Base-by-base conservation (phyloP, 768 basidiomycete genomes). In the Udeniomyces megalosporus region DNA sequence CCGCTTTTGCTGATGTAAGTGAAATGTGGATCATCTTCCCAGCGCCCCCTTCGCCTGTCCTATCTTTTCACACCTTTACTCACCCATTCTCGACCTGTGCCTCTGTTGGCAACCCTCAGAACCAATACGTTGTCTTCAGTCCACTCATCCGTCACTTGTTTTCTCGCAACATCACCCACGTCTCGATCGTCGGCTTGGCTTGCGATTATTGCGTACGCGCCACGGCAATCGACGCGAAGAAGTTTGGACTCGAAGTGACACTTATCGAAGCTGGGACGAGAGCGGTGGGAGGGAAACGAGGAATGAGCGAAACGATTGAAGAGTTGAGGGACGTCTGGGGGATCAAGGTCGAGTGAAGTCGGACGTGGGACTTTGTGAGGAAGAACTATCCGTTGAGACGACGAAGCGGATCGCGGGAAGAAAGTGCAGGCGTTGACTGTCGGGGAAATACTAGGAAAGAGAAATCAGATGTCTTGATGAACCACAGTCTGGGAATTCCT, bases 201-300 rank as follows among this genome's bases (percentile, higher is more conserved):
- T 81, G 84, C 2, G 88, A 89, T 68, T 87, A 81, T 70, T 90
- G 87, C 66, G 85, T 88, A 64, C 79, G 80, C 64, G 76, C 69
- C 54, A 80, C 81, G 3, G 81, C 81, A 32, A 70, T 80, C 28
- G 82, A 84, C 68, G 76, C 80, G 1, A 70, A 75, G 55, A 77
- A 79, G 58, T 76, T 73, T 55, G 76, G 75, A 26, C 82, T 80
- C 70, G 76, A 71, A 46, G 70, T 71, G 8, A n/a, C 31, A 3
- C 64, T 73, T 1, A 64, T 70, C 15, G 32, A 61, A 4, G 69
- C 67, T 3, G 71, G 64, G 2, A 66, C 68, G 7, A 26, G 65
- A 22, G 73, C 58, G 4, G 71, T 71, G 1, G 58, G 48, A 31
- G 32, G 54, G 42, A 2, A 48, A 62, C 14, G 61, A 51, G 20